Base-by-base conservation (phyloP, 2,329 filamentous ascomycete species). In the Thermothelomyces thermophilus region DNA sequence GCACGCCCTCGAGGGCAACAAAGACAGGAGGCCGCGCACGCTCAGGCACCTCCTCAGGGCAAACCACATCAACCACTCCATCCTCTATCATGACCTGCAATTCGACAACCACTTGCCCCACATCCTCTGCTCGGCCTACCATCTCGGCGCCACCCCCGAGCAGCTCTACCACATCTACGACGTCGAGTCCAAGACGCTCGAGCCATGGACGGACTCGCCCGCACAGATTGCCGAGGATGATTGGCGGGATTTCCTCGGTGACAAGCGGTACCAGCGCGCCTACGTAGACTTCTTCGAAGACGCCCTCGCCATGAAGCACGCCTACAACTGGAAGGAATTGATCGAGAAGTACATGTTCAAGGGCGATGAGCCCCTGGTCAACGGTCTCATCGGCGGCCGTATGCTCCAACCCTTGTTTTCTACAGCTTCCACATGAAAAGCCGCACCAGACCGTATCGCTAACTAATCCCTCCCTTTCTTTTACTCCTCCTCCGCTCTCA, bases 271-370 rank as follows among this genome's bases (percentile, higher is more conserved):
- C 63, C 89, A 98, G 68, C 80, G 91, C 52, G 91, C 90, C 0
- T 98, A 84, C 63, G 74, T 98, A 49, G 90, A 98, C 65, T 97
- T 93, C 65, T 97, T 95, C 63, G 93, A 98, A 66, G 93, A 98
- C 65, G 82, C 89, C 61, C 73, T 97, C 26, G 90, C 87, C 3
- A 70, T 79, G 66, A 70, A 73, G 24, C 79, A 83, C 60, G 75
- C 81, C 31, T 97, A 96, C 64, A 80, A 95, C 63, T 96, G 93
- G 88, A 87, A 85, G 63, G 73, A 75, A 46, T 80, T 95, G 2
- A 72, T 94, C 8, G 71, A 81, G 3, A 79, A 90, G 54, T 97
- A 86, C 63, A 68, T 98, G 40, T 87, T 91, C 56, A 69, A 75
- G 36, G 85, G 83, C 30, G 77, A 87, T 44, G 74, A 86, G 63